Evolutionary conservation across 176 grass and related monocot genomes (phyloP).

Genomic region (Pharus latifolius): DNA sequence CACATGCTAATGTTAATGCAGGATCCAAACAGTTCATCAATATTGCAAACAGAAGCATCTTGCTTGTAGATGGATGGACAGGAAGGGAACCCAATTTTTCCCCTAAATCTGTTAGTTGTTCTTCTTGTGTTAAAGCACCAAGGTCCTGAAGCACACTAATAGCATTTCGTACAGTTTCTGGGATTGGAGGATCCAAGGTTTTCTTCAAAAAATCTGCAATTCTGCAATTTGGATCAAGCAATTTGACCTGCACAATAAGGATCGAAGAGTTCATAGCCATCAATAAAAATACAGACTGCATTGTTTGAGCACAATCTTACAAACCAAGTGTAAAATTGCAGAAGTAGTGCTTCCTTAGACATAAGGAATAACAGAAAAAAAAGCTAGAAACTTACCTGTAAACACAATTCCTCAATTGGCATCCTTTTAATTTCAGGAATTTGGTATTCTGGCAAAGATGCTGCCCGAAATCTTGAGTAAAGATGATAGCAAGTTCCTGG

Average conservation of each 20-base stretch:
- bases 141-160: slow-evolving; percentile 71
- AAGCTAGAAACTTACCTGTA: slow-evolving; percentile 51
- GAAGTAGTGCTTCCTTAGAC: neutral
- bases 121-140: slow-evolving; percentile 77
- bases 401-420: slow-evolving; percentile 92
- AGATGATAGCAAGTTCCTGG: slow-evolving; percentile 92
- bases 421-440: slow-evolving; percentile 95
- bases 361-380: slow-evolving; percentile 6
- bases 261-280: slow-evolving; percentile 14
- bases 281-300: too few species aligned
- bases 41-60: slow-evolving; percentile 95
- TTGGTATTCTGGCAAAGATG: slow-evolving; percentile 71
- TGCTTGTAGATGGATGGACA: slow-evolving; percentile 86
- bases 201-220: slow-evolving; percentile 79
- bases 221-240: slow-evolving; percentile 65
- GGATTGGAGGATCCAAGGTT: slow-evolving; percentile 74
- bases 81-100: slow-evolving; percentile 82
- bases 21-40: slow-evolving; percentile 93
- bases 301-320: too few species aligned
- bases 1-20: slow-evolving; percentile 86
- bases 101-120: slow-evolving; percentile 73
- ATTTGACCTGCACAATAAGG: slow-evolving; percentile 59
- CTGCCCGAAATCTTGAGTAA: slow-evolving; percentile 73
- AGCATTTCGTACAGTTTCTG: slow-evolving; percentile 77
- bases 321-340: neutral